phyloP scores from a whole-genome alignment of 768 basidiomycete species.

The Daedaleopsis sinensis region DNA sequence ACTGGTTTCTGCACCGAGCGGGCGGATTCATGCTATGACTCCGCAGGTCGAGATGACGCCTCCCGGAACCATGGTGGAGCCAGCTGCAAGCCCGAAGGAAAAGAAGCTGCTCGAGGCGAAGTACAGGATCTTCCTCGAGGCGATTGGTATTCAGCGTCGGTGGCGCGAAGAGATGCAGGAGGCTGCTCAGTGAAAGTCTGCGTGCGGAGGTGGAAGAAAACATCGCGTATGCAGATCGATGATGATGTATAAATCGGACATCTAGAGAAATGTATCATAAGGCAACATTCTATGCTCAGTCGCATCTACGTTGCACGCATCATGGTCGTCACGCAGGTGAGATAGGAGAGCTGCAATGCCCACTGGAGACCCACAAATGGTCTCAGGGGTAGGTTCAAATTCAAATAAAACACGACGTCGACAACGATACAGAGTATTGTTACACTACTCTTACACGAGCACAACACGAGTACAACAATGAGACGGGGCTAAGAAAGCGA shows the following conservation, averaged over 20 bases:
- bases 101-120: slow-evolving; percentile 85
- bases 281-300: neutral
- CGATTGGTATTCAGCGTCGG: slow-evolving; percentile 83
- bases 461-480: neutral
- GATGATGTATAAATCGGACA: too few species aligned
- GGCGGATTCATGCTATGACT: neutral
- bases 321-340: too few species aligned
- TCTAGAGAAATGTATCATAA: too few species aligned
- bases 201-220: too few species aligned
- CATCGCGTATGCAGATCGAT: too few species aligned
- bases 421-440: too few species aligned
- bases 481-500: neutral
- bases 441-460: neutral
- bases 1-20: neutral
- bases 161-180: slow-evolving; percentile 84
- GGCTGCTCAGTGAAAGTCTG: slow-evolving; percentile 33
- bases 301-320: too few species aligned
- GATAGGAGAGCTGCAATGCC: too few species aligned
- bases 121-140: slow-evolving; percentile 91
- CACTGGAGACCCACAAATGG: too few species aligned
- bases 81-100: slow-evolving; percentile 63
- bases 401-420: too few species aligned
- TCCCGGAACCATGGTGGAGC: slow-evolving; percentile 69
- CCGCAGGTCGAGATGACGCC: slow-evolving; percentile 90
- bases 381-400: too few species aligned